Evolutionary conservation across 495 filamentous ascomycete genomes (phyloP).

Genomic region (Annulohypoxylon bovei): DNA sequence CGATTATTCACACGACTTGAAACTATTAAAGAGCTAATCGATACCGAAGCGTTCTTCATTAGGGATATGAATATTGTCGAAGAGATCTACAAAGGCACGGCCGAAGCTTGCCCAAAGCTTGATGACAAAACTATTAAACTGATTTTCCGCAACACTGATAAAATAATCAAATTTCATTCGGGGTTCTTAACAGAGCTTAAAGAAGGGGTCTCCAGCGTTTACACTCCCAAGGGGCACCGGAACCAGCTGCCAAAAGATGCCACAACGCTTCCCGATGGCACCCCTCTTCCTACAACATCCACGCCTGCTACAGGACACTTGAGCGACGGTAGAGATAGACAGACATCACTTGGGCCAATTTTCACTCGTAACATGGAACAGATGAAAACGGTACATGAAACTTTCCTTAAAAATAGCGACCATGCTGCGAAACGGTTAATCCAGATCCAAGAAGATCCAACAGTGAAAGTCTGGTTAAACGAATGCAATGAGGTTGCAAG

Average conservation of each 20-base stretch:
- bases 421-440: constrained; percentile 80
- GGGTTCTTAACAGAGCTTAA: constrained; percentile 81
- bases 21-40: constrained; percentile 88
- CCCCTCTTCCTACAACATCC: constrained; percentile 42
- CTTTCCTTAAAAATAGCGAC: constrained; percentile 88
- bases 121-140: constrained; percentile 83
- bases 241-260: constrained; percentile 49
- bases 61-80: constrained; percentile 95
- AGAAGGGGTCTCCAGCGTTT: constrained; percentile 76
- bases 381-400: constrained; percentile 87
- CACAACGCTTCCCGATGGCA: constrained; percentile 48
- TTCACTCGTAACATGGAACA: constrained; percentile 76
- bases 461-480: constrained; percentile 87
- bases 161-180: constrained; percentile 84
- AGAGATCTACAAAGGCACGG: constrained; percentile 97
- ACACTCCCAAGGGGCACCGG: constrained; percentile 63
- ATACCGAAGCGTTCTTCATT: constrained; percentile 87
- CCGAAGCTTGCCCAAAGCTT: constrained; percentile 80
- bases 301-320: constrained; percentile 48
- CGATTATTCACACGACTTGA: constrained; percentile 71
- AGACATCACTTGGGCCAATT: constrained; percentile 79
- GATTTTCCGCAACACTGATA: constrained; percentile 89
- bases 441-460: constrained; percentile 73
- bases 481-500: constrained; percentile 89
- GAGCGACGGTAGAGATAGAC: constrained; percentile 69